Evolutionary conservation across 345 rosid genomes (phyloP).

Genomic region (Cardamine chenopodiifolia): DNA sequence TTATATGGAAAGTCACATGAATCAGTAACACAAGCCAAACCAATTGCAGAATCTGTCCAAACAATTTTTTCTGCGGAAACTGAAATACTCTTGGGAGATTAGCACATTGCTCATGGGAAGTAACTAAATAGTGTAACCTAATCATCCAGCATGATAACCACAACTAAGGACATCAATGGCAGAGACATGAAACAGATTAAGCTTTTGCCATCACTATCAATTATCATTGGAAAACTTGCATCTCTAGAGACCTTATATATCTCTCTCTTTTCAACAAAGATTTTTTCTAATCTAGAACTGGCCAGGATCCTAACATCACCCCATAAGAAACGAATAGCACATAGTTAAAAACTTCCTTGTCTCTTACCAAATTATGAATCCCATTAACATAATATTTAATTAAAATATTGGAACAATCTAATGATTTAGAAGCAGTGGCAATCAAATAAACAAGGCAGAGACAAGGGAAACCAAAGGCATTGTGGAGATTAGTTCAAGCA

Average conservation of each 20-base stretch:
- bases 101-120: neutral
- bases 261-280: no score
- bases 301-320: neutral
- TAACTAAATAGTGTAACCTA: constrained; percentile 10
- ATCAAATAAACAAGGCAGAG: no score
- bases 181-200: neutral
- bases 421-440: neutral
- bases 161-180: neutral
- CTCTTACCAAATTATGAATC: neutral
- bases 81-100: neutral
- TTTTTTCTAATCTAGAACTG: constrained; percentile 7
- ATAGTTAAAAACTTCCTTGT: neutral
- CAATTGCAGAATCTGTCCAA: no score
- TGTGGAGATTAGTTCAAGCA: no score
- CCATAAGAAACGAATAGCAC: neutral
- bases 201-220: constrained; percentile 2
- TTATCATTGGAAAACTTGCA: no score
- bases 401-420: neutral
- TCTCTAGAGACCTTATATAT: no score
- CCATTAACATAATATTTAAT: neutral
- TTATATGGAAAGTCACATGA: neutral
- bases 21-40: neutral
- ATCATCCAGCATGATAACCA: neutral
- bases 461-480: no score
- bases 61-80: neutral